phyloP scores from a whole-genome alignment of 129 eudicot species.

The Apium graveolens region DNA sequence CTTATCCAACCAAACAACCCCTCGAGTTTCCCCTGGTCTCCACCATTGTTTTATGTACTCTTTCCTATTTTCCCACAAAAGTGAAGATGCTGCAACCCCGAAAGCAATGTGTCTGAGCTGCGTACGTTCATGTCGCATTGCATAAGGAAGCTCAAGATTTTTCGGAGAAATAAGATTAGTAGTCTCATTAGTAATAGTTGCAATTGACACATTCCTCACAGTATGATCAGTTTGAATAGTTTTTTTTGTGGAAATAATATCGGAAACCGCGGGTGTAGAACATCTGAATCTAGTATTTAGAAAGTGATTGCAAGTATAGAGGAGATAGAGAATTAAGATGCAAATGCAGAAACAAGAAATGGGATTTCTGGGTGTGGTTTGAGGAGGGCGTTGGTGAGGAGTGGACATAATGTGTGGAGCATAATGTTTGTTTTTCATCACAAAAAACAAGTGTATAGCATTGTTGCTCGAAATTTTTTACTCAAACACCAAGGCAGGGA shows the following conservation, averaged over 20 bases:
- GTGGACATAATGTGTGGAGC: constrained; percentile 22
- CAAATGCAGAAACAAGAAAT: constrained; percentile 16
- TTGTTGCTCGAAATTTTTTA: background rate
- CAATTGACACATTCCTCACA: background rate
- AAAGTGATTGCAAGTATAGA: constrained; percentile 38
- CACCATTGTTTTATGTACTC: constrained; percentile 79
- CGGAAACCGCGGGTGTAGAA: constrained; percentile 9
- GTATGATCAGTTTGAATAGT: background rate
- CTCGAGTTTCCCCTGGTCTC: constrained; percentile 54
- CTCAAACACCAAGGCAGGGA: background rate
- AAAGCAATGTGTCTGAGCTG: constrained; percentile 57
- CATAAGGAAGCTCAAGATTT: background rate
- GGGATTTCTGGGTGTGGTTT: constrained; percentile 16
- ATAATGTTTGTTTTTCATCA: background rate
- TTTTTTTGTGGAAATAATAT: constrained; percentile 2
- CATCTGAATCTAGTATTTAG: constrained; percentile 1
- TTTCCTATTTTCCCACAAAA: constrained; percentile 53
- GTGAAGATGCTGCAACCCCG: constrained; percentile 68
- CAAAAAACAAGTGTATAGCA: background rate
- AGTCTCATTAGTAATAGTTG: background rate
- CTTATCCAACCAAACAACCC: constrained; percentile 63
- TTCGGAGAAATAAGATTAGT: background rate
- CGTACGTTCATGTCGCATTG: constrained; percentile 6
- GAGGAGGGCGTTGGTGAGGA: constrained; percentile 29
- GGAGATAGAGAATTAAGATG: constrained; percentile 31